phyloP scores from a whole-genome alignment of 148 eudicot species.

The Rhododendron williamsianum region DNA sequence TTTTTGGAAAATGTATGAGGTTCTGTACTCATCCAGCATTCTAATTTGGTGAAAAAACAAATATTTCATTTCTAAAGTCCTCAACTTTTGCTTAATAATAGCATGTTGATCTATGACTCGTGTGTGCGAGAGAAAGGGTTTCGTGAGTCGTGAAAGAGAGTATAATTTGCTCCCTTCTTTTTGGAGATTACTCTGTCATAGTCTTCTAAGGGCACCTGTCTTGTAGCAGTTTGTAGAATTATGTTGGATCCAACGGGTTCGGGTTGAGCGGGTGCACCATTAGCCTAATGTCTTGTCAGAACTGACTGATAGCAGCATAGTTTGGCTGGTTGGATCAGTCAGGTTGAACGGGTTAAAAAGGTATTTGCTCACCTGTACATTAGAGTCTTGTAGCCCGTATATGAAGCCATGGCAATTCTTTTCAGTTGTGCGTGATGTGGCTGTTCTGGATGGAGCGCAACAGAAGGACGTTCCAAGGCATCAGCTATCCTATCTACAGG shows the following conservation, averaged over 20 bases:
- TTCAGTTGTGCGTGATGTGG: not conserved
- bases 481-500: not conserved
- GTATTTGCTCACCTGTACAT: not conserved
- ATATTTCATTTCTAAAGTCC: not conserved
- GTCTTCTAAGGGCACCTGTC: not conserved
- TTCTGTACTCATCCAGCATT: not conserved
- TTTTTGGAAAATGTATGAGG: not conserved
- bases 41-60: not conserved
- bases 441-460: not conserved
- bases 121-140: not conserved
- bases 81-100: not conserved
- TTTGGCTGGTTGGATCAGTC: not conserved
- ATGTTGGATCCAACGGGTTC: not conserved
- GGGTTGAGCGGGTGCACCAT: not conserved
- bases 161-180: not conserved
- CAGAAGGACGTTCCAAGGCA: not conserved
- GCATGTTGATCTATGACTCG: not conserved
- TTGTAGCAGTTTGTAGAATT: not conserved
- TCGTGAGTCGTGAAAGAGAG: not conserved
- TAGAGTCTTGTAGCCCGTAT: not conserved
- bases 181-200: not conserved
- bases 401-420: not conserved
- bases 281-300: not conserved
- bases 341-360: not conserved
- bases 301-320: not conserved